These are phyloP conservation scores for Globomyces pollinis-pini DNA, from an alignment of 192 early-diverging fungal genomes.

Conservation along the genomic window DNA sequence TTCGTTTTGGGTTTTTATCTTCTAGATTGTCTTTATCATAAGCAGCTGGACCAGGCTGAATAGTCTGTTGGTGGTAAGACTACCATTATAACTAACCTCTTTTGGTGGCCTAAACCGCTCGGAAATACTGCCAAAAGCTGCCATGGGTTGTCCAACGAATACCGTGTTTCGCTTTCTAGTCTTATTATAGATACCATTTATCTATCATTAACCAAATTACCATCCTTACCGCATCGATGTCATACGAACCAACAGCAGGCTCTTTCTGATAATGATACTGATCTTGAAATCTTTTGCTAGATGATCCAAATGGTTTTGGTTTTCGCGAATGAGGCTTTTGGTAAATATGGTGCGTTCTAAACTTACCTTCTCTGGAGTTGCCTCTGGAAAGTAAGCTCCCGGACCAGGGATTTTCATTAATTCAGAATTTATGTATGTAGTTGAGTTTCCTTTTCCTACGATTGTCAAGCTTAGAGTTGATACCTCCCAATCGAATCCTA, in stretches of 20 bases:
- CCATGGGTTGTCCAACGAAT: background rate
- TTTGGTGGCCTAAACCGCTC: slow-evolving; percentile 22
- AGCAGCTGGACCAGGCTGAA: slow-evolving; percentile 33
- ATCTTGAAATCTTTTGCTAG: slow-evolving; percentile 31
- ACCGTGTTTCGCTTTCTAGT: slow-evolving; percentile 11
- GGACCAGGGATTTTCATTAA: slow-evolving; percentile 40
- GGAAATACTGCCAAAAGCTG: slow-evolving; percentile 32
- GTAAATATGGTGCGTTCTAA: slow-evolving; percentile 2
- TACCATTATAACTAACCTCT: slow-evolving; percentile 3
- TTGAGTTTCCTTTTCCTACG: background rate
- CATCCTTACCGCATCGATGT: slow-evolving; percentile 27
- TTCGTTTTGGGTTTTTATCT: slow-evolving; percentile 1
- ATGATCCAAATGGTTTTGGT: slow-evolving; percentile 43
- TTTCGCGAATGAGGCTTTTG: slow-evolving; percentile 18
- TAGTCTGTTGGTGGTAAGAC: slow-evolving; percentile 12
- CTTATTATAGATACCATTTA: slow-evolving; percentile 17
- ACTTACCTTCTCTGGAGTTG: background rate
- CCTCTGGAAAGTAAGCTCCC: slow-evolving; percentile 41
- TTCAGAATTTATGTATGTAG: slow-evolving; percentile 19
- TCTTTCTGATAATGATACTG: slow-evolving; percentile 6
- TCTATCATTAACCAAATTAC: slow-evolving; percentile 5
- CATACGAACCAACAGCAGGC: slow-evolving; percentile 40
- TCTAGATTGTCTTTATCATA: slow-evolving; percentile 16
- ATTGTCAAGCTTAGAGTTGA: background rate
- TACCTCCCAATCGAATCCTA: slow-evolving; percentile 21